Base-by-base conservation (phyloP, 2,329 filamentous ascomycete genomes). In the Aaosphaeria pasadenensis region DNA sequence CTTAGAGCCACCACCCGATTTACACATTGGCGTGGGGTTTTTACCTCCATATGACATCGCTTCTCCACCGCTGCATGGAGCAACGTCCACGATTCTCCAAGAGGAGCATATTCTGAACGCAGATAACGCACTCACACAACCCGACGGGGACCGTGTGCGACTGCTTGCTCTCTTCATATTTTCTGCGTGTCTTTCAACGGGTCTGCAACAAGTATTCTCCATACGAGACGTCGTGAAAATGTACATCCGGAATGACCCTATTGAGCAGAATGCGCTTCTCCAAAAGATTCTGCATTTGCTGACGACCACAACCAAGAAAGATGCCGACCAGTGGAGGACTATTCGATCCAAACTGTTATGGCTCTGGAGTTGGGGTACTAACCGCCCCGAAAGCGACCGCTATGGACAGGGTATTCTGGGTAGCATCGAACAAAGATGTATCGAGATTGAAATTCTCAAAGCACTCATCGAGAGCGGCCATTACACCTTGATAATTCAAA, bases 401-500 rank as follows among this genome's bases (percentile, higher is more conserved):
- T 62, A 60, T 17, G 73, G 70, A 29, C 71, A 72, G 35, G 81
- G 85, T 24, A 72, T 82, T 5, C 62, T 78, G 50, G 82, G 85
- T 1, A 79, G 77, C 52, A 72, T 94, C 4, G 71, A 79, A 11
- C 76, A 72, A 46, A 78, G 82, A 5, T 79, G 79, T 7, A 73
- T 92, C 11, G 89, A 94, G 65, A 77, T 77, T 2, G 86, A 91
- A 63, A 78, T 91, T 42, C 71, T 94, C 30, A 89, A 85, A 59
- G 77, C 80, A 0, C 76, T 91, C 28, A 71, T 90, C 2, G 76
- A 78, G 7, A 82, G 81, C 50, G 77, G 75, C 17, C 77, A 86
- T 84, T 89, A 85, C 58, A 62, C 74, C 1, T 75, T 91, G 35
- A 85, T 84, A 6, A 60, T 69, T 17, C 61, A 70, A 11, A 74